These are phyloP conservation scores for Xylaria telfairii DNA, from an alignment of 495 filamentous ascomycete genomes.

Conservation along the genomic window DNA sequence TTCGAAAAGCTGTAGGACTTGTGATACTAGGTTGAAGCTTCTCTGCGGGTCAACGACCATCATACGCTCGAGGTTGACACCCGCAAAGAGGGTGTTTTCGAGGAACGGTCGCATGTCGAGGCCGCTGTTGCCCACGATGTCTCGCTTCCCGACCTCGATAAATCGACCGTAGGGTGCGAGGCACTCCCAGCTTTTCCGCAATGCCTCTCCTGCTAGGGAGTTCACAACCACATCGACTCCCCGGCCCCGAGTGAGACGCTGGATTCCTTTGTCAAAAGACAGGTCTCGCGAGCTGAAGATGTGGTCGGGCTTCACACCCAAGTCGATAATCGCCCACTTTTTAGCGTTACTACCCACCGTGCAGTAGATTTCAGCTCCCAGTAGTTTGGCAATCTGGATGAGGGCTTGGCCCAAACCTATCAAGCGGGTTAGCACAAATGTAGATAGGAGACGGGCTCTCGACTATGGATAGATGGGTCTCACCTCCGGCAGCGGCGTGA, in stretches of 20 bases:
- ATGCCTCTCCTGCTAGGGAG: conserved; percentile 55
- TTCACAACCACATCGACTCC: conserved; percentile 65
- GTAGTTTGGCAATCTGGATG: conserved; percentile 49
- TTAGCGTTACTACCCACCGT: conserved; percentile 42
- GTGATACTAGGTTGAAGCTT: conserved; percentile 17
- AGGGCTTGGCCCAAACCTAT: conserved; percentile 53
- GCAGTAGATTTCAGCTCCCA: conserved; percentile 56
- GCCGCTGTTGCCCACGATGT: conserved; percentile 32
- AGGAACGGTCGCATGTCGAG: conserved; percentile 42
- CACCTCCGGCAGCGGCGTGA: conserved; percentile 50
- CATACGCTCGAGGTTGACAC: conserved; percentile 32
- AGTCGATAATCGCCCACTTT: conserved; percentile 1
- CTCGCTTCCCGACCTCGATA: conserved; percentile 57
- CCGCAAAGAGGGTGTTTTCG: conserved; percentile 40
- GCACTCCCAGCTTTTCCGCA: conserved; percentile 52
- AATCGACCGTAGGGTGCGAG: conserved; percentile 58
- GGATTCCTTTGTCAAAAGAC: conserved; percentile 49
- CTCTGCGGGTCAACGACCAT: background rate
- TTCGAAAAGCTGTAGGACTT: background rate
- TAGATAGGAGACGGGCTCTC: background rate
- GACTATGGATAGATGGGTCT: conserved; percentile 7
- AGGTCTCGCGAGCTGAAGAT: conserved; percentile 51
- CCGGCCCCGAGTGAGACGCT: conserved; percentile 45
- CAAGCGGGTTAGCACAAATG: background rate
- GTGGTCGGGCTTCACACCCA: conserved; percentile 33